Conservation (phyloP, 2,329 filamentous ascomycete species). For the Ceratocystis papillata region DNA sequence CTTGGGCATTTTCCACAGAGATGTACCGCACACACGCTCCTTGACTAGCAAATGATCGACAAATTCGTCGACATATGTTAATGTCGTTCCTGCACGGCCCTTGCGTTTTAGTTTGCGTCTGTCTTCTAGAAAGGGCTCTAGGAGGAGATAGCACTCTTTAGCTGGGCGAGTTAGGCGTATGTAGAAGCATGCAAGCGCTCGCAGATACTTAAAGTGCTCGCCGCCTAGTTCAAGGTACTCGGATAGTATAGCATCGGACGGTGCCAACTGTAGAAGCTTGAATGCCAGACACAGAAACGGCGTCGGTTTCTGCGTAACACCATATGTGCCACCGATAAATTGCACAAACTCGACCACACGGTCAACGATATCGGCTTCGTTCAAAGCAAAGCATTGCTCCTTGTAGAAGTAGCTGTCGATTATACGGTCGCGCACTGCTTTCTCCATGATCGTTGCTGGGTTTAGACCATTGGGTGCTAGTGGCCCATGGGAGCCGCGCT, state of each 20-base stretch:
- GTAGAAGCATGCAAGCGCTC: slow-evolving; percentile 84
- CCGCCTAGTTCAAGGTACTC: slow-evolving; percentile 72
- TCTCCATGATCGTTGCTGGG: slow-evolving; percentile 91
- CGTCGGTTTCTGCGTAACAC: slow-evolving; percentile 71
- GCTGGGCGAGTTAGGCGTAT: slow-evolving; percentile 76
- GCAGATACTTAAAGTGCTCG: slow-evolving; percentile 73
- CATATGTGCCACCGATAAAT: slow-evolving; percentile 81
- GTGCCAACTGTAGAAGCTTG: slow-evolving; percentile 82
- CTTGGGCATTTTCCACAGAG: slow-evolving; percentile 79
- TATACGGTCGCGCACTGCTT: slow-evolving; percentile 89
- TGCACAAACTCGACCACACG: slow-evolving; percentile 72
- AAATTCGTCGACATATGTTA: slow-evolving; percentile 85
- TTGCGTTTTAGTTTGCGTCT: slow-evolving; percentile 70
- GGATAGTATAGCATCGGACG: slow-evolving; percentile 63
- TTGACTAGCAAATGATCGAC: slow-evolving; percentile 84
- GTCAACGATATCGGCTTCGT: slow-evolving; percentile 72
- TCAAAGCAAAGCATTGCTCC: slow-evolving; percentile 94
- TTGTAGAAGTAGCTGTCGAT: slow-evolving; percentile 96
- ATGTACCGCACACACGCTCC: slow-evolving; percentile 82
- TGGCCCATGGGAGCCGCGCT: slow-evolving; percentile 66
- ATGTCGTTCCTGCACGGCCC: slow-evolving; percentile 58
- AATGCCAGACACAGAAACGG: slow-evolving; percentile 91
- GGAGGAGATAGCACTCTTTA: slow-evolving; percentile 63
- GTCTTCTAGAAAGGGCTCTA: slow-evolving; percentile 78
- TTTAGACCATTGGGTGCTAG: slow-evolving; percentile 81